phyloP scores from a whole-genome alignment of 2,329 filamentous ascomycete genomes.

The Neurospora crassa region DNA sequence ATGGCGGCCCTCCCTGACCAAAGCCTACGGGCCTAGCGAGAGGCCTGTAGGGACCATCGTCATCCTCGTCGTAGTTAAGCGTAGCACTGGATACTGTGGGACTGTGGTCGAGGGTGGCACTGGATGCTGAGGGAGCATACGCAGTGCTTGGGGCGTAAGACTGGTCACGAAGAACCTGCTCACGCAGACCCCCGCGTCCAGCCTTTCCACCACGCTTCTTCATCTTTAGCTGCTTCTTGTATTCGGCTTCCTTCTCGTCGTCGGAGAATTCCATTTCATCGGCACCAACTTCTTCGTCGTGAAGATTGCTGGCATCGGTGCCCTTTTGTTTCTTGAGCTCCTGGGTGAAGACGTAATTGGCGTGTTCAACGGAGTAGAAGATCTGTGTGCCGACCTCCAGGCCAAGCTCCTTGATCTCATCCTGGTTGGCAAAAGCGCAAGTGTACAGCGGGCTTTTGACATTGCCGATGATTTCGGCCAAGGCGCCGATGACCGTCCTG shows the following conservation, averaged over 20 bases:
- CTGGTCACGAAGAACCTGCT: constrained; percentile 1
- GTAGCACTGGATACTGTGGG: constrained; percentile 22
- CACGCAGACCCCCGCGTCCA: constrained; percentile 19
- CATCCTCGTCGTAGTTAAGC: constrained; percentile 59
- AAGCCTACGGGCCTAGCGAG: constrained; percentile 59
- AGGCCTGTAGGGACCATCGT: constrained; percentile 63
- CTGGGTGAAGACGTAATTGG: constrained; percentile 79
- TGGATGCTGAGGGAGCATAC: background rate
- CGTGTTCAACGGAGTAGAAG: constrained; percentile 72
- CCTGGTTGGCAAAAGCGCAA: constrained; percentile 60
- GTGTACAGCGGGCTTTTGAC: constrained; percentile 83
- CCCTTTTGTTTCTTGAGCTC: constrained; percentile 71
- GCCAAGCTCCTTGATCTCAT: constrained; percentile 58
- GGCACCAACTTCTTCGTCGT: constrained; percentile 80
- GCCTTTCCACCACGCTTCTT: constrained; percentile 47
- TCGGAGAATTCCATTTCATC: constrained; percentile 95
- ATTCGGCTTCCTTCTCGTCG: constrained; percentile 84
- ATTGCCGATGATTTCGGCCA: constrained; percentile 79
- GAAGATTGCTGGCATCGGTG: constrained; percentile 87
- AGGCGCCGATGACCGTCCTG: constrained; percentile 65
- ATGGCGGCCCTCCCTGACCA: constrained; percentile 34
- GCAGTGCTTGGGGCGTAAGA: background rate
- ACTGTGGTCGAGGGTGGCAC: constrained; percentile 45
- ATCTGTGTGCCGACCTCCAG: constrained; percentile 61
- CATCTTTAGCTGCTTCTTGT: constrained; percentile 61